Base-by-base conservation (phyloP, 352 stramenopile species). In the Pythium volutum region DNA sequence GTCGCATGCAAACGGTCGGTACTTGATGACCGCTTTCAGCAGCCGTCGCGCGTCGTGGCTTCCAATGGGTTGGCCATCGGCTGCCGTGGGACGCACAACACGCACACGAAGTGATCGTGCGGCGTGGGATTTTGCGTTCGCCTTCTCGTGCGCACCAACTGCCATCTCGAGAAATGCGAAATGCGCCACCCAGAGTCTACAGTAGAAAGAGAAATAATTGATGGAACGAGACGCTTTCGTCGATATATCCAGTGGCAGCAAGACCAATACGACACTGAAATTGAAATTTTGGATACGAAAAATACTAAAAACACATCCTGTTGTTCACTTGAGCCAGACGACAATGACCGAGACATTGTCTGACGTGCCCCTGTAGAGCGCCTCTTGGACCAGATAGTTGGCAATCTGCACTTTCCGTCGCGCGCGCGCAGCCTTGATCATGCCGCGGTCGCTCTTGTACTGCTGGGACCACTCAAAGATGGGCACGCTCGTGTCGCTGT, bases 321-420 rank as follows among this genome's bases (percentile, higher is more conserved):
- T 15, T 16, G 26, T 10, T 75, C 55, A 92, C 49, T 83, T 80
- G 63, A 97, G 77, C 87, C 89, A 97, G 11, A 98, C 72, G 49
- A 97, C 87, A 43, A 95, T 79, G 22, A 98, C 91, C 11, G 87
- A 96, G 7, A 96, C 84, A 48, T 98, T 98, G 77, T 98, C 91
- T 3, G 75, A 89, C 7, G 89, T 97, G 58, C 91, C 91, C 22
- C 91, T 73, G 47, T 93, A 88, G 8, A 97, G 76, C 16, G 90
- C 91, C 66, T 97, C 91, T 58, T 97, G 86, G 48, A 95, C 88
- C 16, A 98, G 73, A 47, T 97, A 97, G 39, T 95, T 89, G 15
- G 90, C 89, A 55, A 98, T 97, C 67, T 97, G 90, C 42, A 81
- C 74, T 78, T 97, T 97, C 47, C 91, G 76, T 25, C 83, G 80